phyloP scores from a whole-genome alignment of 345 rosid genomes.

The Lenwebbia sp. region DNA sequence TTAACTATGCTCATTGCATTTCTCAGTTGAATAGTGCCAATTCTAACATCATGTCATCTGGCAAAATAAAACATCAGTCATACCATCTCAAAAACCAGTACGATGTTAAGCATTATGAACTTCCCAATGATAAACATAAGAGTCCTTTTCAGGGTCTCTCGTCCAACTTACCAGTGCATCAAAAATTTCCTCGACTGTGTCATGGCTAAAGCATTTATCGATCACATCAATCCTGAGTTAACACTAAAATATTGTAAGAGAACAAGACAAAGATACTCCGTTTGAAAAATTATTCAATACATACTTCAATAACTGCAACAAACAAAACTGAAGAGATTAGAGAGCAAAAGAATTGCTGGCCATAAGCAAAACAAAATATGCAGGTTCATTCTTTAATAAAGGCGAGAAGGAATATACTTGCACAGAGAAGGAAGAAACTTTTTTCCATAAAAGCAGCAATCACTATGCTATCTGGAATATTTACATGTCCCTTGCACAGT shows the following conservation, averaged over 20 bases:
- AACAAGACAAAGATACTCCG: background rate
- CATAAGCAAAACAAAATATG: background rate
- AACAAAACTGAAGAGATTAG: background rate
- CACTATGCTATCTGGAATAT: background rate
- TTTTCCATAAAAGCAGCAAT: background rate
- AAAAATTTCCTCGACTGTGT: conserved; percentile 79
- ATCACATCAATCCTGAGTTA: conserved; percentile 20
- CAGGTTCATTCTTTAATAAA: background rate
- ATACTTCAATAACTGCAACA: background rate
- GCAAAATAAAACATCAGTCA: background rate
- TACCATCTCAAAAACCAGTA: background rate
- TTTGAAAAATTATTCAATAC: background rate
- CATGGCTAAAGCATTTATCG: conserved; percentile 77
- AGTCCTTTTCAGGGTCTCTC: background rate
- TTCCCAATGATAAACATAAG: background rate
- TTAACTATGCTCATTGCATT: background rate
- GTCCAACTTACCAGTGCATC: conserved; percentile 60
- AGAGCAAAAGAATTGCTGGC: background rate
- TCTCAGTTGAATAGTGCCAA: background rate
- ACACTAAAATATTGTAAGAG: background rate
- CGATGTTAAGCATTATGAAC: background rate
- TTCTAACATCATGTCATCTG: background rate
- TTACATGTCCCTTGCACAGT: background rate
- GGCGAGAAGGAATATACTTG: background rate
- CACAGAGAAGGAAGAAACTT: background rate